phyloP scores from a whole-genome alignment of 495 filamentous ascomycete genomes.

The Penicillium simplicissimum region DNA sequence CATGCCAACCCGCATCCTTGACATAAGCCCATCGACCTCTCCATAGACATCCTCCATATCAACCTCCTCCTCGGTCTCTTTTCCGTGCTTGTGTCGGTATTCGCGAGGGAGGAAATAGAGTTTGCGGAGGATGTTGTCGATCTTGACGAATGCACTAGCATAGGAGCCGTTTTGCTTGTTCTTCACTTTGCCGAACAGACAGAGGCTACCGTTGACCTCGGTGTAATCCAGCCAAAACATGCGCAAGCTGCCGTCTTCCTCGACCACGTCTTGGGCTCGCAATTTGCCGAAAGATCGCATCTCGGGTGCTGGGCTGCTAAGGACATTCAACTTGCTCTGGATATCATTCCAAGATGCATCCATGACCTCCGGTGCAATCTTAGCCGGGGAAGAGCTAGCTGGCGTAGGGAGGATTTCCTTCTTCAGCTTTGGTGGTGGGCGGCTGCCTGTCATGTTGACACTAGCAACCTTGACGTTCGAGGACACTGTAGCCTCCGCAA shows the following conservation, averaged over 20 bases:
- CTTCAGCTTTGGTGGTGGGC: slow-evolving; percentile 74
- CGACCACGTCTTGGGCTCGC: slow-evolving; percentile 74
- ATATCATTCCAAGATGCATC: slow-evolving; percentile 94
- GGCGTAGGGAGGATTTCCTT: slow-evolving; percentile 67
- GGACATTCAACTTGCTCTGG: slow-evolving; percentile 80
- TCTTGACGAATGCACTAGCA: slow-evolving; percentile 92
- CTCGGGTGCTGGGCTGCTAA: slow-evolving; percentile 69
- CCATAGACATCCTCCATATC: slow-evolving; percentile 86
- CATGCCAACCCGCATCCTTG: slow-evolving; percentile 74
- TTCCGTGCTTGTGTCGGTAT: slow-evolving; percentile 60
- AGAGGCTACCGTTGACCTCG: slow-evolving; percentile 87
- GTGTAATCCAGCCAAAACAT: slow-evolving; percentile 98
- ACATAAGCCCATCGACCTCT: slow-evolving; percentile 86
- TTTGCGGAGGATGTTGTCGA: slow-evolving; percentile 92
- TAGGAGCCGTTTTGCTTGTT: slow-evolving; percentile 78
- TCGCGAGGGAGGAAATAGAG: slow-evolving; percentile 90
- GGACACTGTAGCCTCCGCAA: slow-evolving; percentile 69
- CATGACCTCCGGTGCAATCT: slow-evolving; percentile 56
- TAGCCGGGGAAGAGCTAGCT: slow-evolving; percentile 73
- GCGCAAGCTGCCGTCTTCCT: slow-evolving; percentile 85
- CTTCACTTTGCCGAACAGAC: slow-evolving; percentile 93
- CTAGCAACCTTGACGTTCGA: slow-evolving; percentile 63
- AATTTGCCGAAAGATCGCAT: slow-evolving; percentile 72
- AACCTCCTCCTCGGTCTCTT: slow-evolving; percentile 75
- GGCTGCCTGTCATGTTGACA: slow-evolving; percentile 84